Conservation (phyloP, 192 early-diverging fungal species). For the Coemansia sp. region DNA sequence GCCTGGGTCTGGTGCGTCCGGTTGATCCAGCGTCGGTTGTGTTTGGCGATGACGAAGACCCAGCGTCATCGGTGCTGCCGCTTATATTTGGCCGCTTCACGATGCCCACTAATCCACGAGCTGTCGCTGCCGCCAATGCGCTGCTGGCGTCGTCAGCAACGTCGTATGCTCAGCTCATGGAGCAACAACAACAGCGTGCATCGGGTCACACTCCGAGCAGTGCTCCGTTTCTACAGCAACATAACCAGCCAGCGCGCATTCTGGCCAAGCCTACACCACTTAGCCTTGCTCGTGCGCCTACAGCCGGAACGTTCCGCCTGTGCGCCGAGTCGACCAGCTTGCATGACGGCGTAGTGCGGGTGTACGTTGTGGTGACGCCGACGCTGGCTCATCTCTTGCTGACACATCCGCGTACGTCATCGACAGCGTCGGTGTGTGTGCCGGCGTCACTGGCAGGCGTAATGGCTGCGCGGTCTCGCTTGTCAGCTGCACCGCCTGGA, state of each 20-base stretch:
- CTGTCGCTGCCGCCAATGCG: constrained; percentile 36
- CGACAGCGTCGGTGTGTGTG: constrained; percentile 32
- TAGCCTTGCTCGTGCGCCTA: constrained; percentile 14
- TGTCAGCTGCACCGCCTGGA: not conserved
- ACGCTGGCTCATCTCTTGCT: constrained; percentile 33
- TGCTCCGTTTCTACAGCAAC: constrained; percentile 18
- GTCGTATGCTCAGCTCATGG: constrained; percentile 29
- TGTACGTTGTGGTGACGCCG: constrained; percentile 38
- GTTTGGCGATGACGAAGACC: constrained; percentile 16
- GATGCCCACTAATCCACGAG: constrained; percentile 28
- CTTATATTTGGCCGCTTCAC: constrained; percentile 49
- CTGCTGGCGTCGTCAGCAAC: constrained; percentile 33
- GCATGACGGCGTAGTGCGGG: constrained; percentile 7
- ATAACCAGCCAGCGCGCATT: constrained; percentile 26
- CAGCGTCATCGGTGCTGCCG: constrained; percentile 33
- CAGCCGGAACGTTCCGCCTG: constrained; percentile 23
- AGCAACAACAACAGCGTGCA: not conserved
- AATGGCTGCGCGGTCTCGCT: constrained; percentile 5
- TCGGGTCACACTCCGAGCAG: constrained; percentile 12
- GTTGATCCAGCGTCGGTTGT: constrained; percentile 33
- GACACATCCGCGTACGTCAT: constrained; percentile 18
- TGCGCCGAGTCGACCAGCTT: constrained; percentile 11
- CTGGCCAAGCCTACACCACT: constrained; percentile 39
- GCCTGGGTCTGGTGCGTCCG: constrained; percentile 37
- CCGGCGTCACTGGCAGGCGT: constrained; percentile 27